These are phyloP conservation scores for Erucastrum elatum DNA, from an alignment of 345 rosid genomes.

Conservation along the genomic window DNA sequence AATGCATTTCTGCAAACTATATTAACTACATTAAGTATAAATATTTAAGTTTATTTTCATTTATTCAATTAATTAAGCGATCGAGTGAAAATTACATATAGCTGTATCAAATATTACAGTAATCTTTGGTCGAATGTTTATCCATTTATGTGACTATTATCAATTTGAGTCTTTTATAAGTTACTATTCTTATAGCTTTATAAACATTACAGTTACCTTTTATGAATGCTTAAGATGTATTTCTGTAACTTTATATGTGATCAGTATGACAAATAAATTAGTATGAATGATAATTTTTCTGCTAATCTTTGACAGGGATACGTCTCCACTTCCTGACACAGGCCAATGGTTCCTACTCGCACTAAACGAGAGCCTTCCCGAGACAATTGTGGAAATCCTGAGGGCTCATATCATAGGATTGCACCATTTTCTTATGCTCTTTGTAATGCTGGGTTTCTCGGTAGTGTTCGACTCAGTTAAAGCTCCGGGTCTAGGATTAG, in stretches of 20 bases:
- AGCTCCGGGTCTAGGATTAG: constrained; percentile 94
- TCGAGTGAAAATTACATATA: neutral
- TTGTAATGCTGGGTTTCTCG: constrained; percentile 88
- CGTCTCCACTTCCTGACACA: constrained; percentile 84
- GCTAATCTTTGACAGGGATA: constrained; percentile 47
- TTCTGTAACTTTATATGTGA: neutral
- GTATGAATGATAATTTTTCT: neutral
- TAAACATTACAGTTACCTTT: neutral
- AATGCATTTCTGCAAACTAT: neutral
- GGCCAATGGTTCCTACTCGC: constrained; percentile 95
- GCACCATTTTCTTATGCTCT: constrained; percentile 86
- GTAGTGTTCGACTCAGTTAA: constrained; percentile 73
- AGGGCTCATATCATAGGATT: constrained; percentile 85
- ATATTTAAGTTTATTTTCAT: neutral
- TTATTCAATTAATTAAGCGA: neutral
- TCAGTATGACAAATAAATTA: neutral
- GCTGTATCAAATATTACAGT: neutral
- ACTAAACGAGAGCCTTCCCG: constrained; percentile 81
- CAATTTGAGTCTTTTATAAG: neutral
- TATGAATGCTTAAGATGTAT: neutral
- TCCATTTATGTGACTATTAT: neutral
- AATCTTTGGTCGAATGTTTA: neutral
- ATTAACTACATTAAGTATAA: too few relatives aligned
- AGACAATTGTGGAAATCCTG: constrained; percentile 58
- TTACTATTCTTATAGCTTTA: neutral